A percentile compares a stretch with the other conserved stretches of the same genome.
Conservation (phyloP, 768 basidiomycete genomes). For the Phylloporus sp. region DNA sequence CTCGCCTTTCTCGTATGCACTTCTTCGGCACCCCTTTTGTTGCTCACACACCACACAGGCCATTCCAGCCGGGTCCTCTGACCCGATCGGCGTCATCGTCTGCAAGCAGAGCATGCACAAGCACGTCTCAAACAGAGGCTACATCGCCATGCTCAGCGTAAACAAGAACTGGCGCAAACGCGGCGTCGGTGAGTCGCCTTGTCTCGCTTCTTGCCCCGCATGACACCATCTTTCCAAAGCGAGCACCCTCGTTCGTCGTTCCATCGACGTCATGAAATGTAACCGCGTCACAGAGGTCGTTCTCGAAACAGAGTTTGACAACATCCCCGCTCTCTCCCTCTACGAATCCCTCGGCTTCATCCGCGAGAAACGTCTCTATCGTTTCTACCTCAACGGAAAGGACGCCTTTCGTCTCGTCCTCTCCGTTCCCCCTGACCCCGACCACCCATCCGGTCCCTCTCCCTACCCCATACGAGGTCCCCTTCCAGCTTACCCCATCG, state of each 20-base stretch:
- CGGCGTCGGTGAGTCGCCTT: conserved; percentile 73
- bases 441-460: conserved; percentile 16
- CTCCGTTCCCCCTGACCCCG: conserved; percentile 41
- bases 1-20: conserved; percentile 67
- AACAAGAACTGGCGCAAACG: conserved; percentile 77
- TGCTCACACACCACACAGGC: conserved; percentile 18
- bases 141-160: conserved; percentile 97
- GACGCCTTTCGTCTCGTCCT: conserved; percentile 87
- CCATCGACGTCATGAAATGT: conserved; percentile 78
- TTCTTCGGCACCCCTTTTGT: accelerated
- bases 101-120: conserved; percentile 94
- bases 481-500: conserved; percentile 19
- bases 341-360: conserved; percentile 94
- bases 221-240: conserved; percentile 44
- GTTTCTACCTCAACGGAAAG: conserved; percentile 97
- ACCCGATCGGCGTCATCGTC: conserved; percentile 87
- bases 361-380: conserved; percentile 86
- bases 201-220: not conserved
- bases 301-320: conserved; percentile 95
- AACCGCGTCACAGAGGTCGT: conserved; percentile 87
- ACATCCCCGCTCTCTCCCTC: conserved; percentile 77
- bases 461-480: conserved; percentile 14
- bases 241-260: conserved; percentile 75
- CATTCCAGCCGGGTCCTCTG: conserved; percentile 29
- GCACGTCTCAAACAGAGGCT: conserved; percentile 75